Evolutionary conservation across 2,329 filamentous ascomycete genomes (phyloP).

Genomic region (Hypoxylon sp.): DNA sequence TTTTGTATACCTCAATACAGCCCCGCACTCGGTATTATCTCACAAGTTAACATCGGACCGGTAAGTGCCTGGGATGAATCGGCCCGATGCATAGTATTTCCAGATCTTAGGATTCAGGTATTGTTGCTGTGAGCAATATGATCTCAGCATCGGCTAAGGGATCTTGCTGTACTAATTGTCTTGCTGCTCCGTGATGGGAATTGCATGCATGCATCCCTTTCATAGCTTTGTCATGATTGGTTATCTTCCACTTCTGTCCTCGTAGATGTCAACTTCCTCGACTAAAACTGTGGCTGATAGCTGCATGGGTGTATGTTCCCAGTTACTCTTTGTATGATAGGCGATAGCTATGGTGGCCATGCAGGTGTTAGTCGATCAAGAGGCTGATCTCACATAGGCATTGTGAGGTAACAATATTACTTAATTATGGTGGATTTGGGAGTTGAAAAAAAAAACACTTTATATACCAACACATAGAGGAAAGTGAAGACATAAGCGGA

Average conservation of each 20-base stretch:
- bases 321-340: not conserved
- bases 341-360: not conserved
- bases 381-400: not conserved
- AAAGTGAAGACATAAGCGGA: not conserved
- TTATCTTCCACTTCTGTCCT: not conserved
- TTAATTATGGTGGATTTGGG: not conserved
- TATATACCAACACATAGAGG: too few relatives aligned
- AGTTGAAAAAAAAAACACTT: too few relatives aligned
- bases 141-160: not conserved
- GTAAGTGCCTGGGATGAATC: not conserved
- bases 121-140: not conserved
- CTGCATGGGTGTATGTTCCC: not conserved
- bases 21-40: slow-evolving; percentile 1
- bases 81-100: not conserved
- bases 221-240: not conserved
- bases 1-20: not conserved
- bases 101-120: not conserved
- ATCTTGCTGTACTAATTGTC: not conserved
- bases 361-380: not conserved
- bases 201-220: not conserved
- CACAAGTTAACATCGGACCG: not conserved
- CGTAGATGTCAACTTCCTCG: not conserved
- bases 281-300: not conserved
- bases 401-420: not conserved
- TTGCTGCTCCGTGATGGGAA: not conserved